Conservation (phyloP, 2,329 filamentous ascomycete genomes). For the Cladophialophora bantiana region DNA sequence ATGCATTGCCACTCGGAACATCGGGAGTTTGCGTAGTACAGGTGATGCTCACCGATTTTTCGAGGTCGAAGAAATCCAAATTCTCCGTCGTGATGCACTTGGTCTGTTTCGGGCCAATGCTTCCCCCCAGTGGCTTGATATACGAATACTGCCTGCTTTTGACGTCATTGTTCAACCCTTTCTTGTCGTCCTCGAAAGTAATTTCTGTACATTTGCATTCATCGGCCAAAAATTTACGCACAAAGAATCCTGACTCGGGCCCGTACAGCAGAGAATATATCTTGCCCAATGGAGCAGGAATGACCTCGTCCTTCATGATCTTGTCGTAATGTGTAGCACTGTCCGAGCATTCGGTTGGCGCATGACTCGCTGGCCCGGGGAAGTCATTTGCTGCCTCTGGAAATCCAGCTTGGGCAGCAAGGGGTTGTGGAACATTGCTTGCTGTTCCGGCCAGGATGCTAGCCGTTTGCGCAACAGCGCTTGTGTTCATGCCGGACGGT, state of each 20-base stretch:
- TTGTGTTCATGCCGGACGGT: constrained; percentile 62
- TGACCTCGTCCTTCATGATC: constrained; percentile 80
- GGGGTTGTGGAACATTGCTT: constrained; percentile 46
- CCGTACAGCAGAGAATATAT: constrained; percentile 91
- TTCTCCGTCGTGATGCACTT: constrained; percentile 90
- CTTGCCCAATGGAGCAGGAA: constrained; percentile 88
- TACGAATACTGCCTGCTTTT: constrained; percentile 80
- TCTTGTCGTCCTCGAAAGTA: constrained; percentile 81
- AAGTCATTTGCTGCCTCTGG: constrained; percentile 66
- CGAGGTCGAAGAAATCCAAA: constrained; percentile 83
- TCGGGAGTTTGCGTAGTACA: constrained; percentile 89
- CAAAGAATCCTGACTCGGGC: constrained; percentile 76
- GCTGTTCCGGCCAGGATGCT: constrained; percentile 32
- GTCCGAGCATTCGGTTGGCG: constrained; percentile 85
- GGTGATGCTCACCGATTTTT: constrained; percentile 83
- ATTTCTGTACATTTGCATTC: constrained; percentile 85
- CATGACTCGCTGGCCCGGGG: constrained; percentile 82
- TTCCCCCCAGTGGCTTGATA: constrained; percentile 84
- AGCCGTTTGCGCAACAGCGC: constrained; percentile 41
- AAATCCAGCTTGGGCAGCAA: constrained; percentile 40
- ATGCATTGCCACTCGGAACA: constrained; percentile 91
- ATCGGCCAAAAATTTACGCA: constrained; percentile 82
- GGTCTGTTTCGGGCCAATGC: constrained; percentile 91
- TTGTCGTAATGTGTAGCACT: constrained; percentile 80
- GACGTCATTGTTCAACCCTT: constrained; percentile 76